Conservation (phyloP, 1,284 basidiomycete genomes). For the Paramarasmius palmivorus region DNA sequence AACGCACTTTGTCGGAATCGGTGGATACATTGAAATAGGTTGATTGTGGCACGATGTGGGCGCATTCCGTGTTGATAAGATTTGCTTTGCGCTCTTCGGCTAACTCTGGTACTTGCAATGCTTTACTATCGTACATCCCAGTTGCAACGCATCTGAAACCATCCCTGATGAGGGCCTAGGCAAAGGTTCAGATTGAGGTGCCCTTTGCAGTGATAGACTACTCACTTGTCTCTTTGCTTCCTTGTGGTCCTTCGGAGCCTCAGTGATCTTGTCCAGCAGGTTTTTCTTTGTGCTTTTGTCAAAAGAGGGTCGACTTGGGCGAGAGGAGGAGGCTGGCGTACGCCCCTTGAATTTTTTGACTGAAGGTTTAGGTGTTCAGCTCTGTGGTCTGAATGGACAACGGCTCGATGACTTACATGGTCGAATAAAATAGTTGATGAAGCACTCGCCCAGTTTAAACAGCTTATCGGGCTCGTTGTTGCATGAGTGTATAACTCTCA, state of each 20-base stretch:
- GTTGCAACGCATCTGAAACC: constrained; percentile 28
- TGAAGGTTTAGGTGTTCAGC: no score
- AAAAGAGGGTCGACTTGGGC: background rate
- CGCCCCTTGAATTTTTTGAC: no score
- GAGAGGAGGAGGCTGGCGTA: no score
- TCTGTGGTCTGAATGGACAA: no score
- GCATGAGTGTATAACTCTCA: constrained; percentile 11
- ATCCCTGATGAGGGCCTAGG: constrained; percentile 29
- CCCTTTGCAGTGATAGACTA: background rate
- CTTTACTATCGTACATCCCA: constrained; percentile 19
- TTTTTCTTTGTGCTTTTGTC: background rate
- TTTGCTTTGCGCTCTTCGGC: background rate
- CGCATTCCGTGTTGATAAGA: background rate
- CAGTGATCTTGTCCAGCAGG: background rate
- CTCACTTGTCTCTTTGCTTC: constrained; percentile 9
- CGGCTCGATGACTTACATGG: no score
- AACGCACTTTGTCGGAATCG: background rate
- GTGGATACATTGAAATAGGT: background rate
- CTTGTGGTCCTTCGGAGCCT: background rate
- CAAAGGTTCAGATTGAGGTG: background rate
- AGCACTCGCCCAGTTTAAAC: constrained; percentile 5
- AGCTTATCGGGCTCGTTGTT: constrained; percentile 4
- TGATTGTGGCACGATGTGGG: constrained; percentile 1
- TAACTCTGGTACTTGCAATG: background rate
- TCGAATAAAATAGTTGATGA: constrained; percentile 15